Conservation (phyloP, 441 rosid genomes). For the Raphanus hybrid region DNA sequence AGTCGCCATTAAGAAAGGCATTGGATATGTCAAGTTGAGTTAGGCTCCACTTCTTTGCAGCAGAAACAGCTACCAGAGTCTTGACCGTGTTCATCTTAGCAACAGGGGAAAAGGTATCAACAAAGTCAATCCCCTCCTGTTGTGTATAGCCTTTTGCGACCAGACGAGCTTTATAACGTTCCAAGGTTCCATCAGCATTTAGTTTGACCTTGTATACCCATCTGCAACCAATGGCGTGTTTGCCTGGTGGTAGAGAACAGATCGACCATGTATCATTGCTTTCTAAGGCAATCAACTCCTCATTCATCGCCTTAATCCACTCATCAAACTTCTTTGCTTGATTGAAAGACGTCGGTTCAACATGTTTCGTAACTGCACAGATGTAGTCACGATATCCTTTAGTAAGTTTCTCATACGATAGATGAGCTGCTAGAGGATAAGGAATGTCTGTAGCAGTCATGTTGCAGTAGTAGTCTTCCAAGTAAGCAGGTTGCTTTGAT, state of each 20-base stretch:
- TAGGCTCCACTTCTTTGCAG: neutral
- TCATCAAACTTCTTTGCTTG: neutral
- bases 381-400: neutral
- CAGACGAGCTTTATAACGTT: neutral
- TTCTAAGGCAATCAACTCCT: neutral
- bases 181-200: neutral
- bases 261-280: neutral
- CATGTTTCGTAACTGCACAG: neutral
- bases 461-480: neutral
- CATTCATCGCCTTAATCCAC: neutral
- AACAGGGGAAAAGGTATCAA: neutral
- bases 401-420: too few species aligned
- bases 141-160: neutral
- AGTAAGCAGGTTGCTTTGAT: neutral
- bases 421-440: neutral
- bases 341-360: neutral
- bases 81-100: neutral
- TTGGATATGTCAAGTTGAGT: neutral
- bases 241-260: neutral
- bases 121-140: neutral
- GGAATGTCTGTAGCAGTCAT: neutral
- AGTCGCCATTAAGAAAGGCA: neutral
- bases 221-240: neutral
- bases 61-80: neutral
- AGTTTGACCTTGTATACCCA: neutral